Base-by-base conservation (phyloP, 2,329 filamentous ascomycete species). In the Aspergillus chevalieri region DNA sequence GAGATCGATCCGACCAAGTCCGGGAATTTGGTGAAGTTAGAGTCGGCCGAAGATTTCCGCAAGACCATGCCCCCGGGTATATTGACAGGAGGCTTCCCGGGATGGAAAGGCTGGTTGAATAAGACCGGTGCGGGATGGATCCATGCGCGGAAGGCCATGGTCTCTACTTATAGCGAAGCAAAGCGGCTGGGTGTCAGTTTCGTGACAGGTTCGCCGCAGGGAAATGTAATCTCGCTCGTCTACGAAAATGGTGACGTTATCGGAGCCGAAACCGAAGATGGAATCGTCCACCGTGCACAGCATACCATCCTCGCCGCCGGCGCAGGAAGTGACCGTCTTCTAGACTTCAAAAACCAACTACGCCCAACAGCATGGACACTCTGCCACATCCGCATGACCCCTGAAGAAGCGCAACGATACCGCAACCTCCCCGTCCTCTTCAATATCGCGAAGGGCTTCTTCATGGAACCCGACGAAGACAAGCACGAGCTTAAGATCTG, bases 281-380 rank as follows among this genome's bases (percentile, higher is more conserved):
- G 74, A 0, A 55, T 56, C 1, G 46, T 65, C 2, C 68, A 78
- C 52, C 52, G 26, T 0, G 76, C 76, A 14, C 64, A 74, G 3
- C 68, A 66, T 15, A 75, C 69, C 0, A 74, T 81, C 21, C 66
- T 81, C 10, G 68, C 73, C 14, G 74, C 76, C 3, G 78, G 78
- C 3, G 78, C 78, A 12, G 70, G 68, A 36, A 74, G 74, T 14
- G 70, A 74, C 30, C 58, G 61, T 3, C 60, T 81, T 0, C 59
- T 81, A 1, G 74, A 80, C 51, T 74, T 79, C 51, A 69, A 78
- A 57, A 66, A 72, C 30, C 78, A 81, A 55, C 61, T 81, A 7
- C 68, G 75, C n/a, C 75, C 77, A 2, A 80, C 76, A 3, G 76
- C 77, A 1, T 79, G 77, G 76, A 80, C 77, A 17, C 60, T 81